Evolutionary conservation across 225 moss, liverwort and hornwort genomes (phyloP), one percentile per base, ranked within the genome.

Genomic region (Marchantia paleacea): DNA sequence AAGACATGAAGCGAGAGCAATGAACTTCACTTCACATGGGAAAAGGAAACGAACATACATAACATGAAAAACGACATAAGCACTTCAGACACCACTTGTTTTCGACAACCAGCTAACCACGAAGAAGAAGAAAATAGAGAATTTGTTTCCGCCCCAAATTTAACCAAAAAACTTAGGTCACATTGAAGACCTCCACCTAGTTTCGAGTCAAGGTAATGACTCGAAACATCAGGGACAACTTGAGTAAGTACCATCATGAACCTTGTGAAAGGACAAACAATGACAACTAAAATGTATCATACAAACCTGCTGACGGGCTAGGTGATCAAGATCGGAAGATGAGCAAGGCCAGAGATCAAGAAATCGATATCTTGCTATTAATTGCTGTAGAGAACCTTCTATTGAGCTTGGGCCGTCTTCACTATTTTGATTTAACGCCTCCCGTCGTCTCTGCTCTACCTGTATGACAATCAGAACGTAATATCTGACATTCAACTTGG

Each of bases 341-440:
- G 95, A 92, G 85, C 99, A 99, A 52, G 99, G 95, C 99, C 99
- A 97, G 39, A 99, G 91, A 86, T 99, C 95, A 70, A 95, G 99
- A 81, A 92, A 99, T 69, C 95, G 93, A 80, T 95, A 95, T 90
- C 95, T 90, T 52, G 91, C 84, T 73, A 97, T 92, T 13, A 95
- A 87, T 83, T 91, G 99, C 82, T 92, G 99, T 64, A 99, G 84
- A 47, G 90, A 87, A 73, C 90, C 87, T 84, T 94, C 94, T 77
- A 85, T 67, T 66, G 75, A 75, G 79, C 81, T 85, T 48, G 89
- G 30, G 65, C 76, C 81, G 83, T 89, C 92, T 67, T 99, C 99
- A 76, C 88, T 90, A 82, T 84, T 85, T 79, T 94, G 95, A 82
- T 85, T 89, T 49, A 99, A 84, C 28, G 94, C 92, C 82, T 99